Percentiles rank a stretch among this genome's conserved stretches.
These are phyloP conservation scores for Mucor lusitanicus DNA, from an alignment of 371 early-diverging fungal species.

Conservation along the genomic window DNA sequence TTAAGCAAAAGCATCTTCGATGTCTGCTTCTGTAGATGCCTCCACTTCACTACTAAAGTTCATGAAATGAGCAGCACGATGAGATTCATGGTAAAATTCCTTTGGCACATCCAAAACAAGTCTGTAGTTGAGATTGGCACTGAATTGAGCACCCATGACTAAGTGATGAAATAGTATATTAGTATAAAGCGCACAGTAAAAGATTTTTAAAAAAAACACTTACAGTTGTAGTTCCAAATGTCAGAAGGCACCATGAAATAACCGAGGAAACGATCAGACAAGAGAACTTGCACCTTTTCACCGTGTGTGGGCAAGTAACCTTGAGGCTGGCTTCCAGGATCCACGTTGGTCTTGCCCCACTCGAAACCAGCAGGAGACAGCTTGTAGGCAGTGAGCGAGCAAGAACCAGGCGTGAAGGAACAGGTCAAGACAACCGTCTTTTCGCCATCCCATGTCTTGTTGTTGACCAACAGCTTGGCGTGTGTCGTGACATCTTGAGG, in stretches of 20 bases:
- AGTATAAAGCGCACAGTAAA: neutral
- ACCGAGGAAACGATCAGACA: slow-evolving; percentile 94
- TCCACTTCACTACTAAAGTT: slow-evolving; percentile 91
- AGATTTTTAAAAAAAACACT: slow-evolving; percentile 4
- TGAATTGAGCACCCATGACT: slow-evolving; percentile 88
- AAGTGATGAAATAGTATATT: neutral
- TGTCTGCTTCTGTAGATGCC: slow-evolving; percentile 63
- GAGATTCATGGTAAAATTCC: slow-evolving; percentile 95
- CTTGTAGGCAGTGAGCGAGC: slow-evolving; percentile 94
- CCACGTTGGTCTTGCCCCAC: slow-evolving; percentile 89
- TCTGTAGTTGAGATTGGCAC: slow-evolving; percentile 89
- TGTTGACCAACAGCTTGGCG: slow-evolving; percentile 83
- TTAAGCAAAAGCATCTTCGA: slow-evolving; percentile 74
- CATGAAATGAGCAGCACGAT: slow-evolving; percentile 95
- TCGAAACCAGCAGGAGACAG: slow-evolving; percentile 94
- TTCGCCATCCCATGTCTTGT: slow-evolving; percentile 95
- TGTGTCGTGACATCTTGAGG: slow-evolving; percentile 94
- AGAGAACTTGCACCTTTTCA: slow-evolving; percentile 94
- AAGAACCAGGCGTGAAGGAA: slow-evolving; percentile 97
- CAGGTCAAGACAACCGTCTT: slow-evolving; percentile 88
- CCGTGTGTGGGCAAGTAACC: slow-evolving; percentile 89
- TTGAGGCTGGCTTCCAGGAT: slow-evolving; percentile 77
- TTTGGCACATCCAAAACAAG: slow-evolving; percentile 91
- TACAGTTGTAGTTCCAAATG: slow-evolving; percentile 91
- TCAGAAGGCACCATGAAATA: slow-evolving; percentile 98